phyloP scores from a whole-genome alignment of 2,329 filamentous ascomycete genomes.

The Sporothrix protearum region DNA sequence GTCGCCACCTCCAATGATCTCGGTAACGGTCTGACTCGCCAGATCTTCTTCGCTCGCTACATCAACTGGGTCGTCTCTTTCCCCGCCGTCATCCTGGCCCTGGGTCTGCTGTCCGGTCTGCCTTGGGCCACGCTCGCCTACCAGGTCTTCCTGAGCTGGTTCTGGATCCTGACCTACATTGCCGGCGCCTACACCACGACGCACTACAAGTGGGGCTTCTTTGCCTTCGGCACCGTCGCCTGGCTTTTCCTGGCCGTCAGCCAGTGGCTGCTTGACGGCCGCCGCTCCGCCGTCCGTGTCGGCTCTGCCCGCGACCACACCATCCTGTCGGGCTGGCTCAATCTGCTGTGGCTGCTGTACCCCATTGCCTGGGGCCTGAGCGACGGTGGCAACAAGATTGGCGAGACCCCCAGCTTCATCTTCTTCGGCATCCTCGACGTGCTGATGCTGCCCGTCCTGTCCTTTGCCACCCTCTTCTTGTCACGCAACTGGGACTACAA shows the following conservation, averaged over 20 bases:
- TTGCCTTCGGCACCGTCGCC: constrained; percentile 48
- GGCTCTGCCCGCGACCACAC: constrained; percentile 45
- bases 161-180: constrained; percentile 52
- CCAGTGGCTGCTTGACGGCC: constrained; percentile 42
- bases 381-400: constrained; percentile 52
- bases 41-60: constrained; percentile 56
- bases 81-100: constrained; percentile 43
- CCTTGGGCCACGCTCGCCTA: constrained; percentile 54
- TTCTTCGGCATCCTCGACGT: constrained; percentile 55
- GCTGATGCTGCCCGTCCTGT: constrained; percentile 45
- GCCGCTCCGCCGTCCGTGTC: constrained; percentile 40
- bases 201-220: constrained; percentile 58
- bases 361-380: constrained; percentile 52
- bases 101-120: constrained; percentile 49
- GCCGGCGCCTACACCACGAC: constrained; percentile 46
- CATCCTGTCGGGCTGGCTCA: constrained; percentile 46
- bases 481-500: constrained; percentile 50
- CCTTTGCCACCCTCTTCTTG: constrained; percentile 43
- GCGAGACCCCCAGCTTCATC: constrained; percentile 45
- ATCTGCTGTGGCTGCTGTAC: constrained; percentile 53
- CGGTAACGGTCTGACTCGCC: constrained; percentile 37
- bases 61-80: constrained; percentile 54
- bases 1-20: constrained; percentile 36
- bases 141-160: constrained; percentile 49
- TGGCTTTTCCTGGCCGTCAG: constrained; percentile 45